Conservation (phyloP, 257 asterid genomes). For the Catharanthus roseus region DNA sequence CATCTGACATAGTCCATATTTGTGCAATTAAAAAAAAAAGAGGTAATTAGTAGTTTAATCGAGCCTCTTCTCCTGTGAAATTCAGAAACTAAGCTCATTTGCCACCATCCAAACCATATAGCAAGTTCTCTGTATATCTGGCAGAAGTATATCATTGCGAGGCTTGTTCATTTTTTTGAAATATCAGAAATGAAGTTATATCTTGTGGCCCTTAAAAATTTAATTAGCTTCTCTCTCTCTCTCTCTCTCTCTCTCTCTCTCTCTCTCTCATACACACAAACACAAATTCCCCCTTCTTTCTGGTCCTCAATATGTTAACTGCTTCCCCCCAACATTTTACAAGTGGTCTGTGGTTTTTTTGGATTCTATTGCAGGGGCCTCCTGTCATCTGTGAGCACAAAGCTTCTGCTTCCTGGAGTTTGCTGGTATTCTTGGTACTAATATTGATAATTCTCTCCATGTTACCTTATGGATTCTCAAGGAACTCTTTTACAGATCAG, state of each 20-base stretch:
- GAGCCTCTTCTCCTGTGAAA: not conserved
- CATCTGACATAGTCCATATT: not conserved
- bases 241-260: not conserved
- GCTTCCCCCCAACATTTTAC: not conserved
- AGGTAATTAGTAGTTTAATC: not conserved
- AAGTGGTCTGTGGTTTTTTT: not conserved
- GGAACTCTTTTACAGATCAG: not conserved
- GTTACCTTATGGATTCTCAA: slow-evolving; percentile 5
- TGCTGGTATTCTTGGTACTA: not conserved
- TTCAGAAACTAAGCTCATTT: not conserved
- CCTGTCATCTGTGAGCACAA: not conserved
- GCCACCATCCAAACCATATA: not conserved
- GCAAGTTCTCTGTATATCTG: not conserved
- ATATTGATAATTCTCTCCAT: slow-evolving; percentile 1
- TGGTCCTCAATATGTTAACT: not conserved
- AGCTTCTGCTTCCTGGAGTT: not conserved
- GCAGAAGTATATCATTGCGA: not conserved
- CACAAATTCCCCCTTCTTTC: no score
- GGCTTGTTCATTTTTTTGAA: not conserved
- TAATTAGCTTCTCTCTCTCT: not conserved
- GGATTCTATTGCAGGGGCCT: not conserved
- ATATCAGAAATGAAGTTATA: not conserved
- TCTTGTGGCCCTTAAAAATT: not conserved
- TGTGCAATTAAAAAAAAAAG: no score
- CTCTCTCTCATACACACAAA: no score